Percentiles rank a stretch among this genome's conserved stretches.
phyloP scores from a whole-genome alignment of 768 basidiomycete species.

The Leccinellum luteum region DNA sequence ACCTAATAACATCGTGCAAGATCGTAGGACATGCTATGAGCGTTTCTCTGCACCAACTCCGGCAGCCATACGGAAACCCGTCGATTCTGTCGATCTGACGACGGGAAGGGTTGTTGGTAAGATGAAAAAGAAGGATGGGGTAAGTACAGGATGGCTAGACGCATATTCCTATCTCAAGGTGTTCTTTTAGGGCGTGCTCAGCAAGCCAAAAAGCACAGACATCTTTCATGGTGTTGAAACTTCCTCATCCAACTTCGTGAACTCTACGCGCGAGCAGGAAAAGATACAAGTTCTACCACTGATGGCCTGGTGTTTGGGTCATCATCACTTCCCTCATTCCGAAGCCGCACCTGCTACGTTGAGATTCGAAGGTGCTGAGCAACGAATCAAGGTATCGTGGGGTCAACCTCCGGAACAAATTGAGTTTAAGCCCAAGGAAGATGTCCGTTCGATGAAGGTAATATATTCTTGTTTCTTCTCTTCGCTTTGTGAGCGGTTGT shows the following conservation, averaged over 20 bases:
- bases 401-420: slow-evolving; percentile 8
- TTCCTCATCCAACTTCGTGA: slow-evolving; percentile 27
- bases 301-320: slow-evolving; percentile 29
- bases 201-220: background rate
- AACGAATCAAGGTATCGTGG: slow-evolving; percentile 10
- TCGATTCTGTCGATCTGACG: slow-evolving; percentile 5
- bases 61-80: slow-evolving; percentile 3
- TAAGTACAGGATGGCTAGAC: slow-evolving; percentile 10
- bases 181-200: slow-evolving; percentile 5
- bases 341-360: slow-evolving; percentile 12
- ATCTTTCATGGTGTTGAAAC: slow-evolving; percentile 23
- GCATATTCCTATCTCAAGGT: slow-evolving; percentile 3
- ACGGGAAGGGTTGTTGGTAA: background rate
- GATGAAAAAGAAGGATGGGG: slow-evolving; percentile 28
- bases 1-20: slow-evolving; percentile 17
- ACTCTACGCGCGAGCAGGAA: slow-evolving; percentile 15
- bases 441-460: slow-evolving; percentile 15
- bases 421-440: slow-evolving; percentile 18
- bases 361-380: slow-evolving; percentile 6
- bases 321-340: slow-evolving; percentile 14
- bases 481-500: background rate
- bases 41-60: background rate
- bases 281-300: slow-evolving; percentile 16
- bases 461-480: background rate
- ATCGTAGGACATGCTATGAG: slow-evolving; percentile 13